Percentiles rank a stretch among this genome's conserved stretches.
Evolutionary conservation across 345 rosid genomes (phyloP).

Genomic region (Trapa bicornis): DNA sequence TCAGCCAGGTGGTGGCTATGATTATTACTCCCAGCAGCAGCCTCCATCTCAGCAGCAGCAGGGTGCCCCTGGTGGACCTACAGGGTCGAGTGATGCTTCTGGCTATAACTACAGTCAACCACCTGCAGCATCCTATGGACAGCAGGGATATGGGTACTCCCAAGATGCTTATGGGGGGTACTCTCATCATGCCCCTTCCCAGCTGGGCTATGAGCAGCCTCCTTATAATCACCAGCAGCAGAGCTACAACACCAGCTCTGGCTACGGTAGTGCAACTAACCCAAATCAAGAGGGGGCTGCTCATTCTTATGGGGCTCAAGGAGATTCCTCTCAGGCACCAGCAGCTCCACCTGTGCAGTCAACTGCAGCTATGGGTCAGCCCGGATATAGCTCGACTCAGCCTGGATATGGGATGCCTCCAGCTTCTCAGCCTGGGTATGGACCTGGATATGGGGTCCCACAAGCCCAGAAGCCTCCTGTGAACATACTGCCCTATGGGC

Average conservation of each 20-base stretch:
- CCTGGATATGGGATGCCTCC: constrained; percentile 63
- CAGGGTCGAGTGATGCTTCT: constrained; percentile 42
- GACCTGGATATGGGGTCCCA: constrained; percentile 62
- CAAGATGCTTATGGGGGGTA: constrained; percentile 87
- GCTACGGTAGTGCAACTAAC: constrained; percentile 38
- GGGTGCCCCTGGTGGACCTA: constrained; percentile 48
- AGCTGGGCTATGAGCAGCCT: constrained; percentile 70
- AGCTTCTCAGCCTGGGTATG: constrained; percentile 68
- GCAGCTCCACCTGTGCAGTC: constrained; percentile 41
- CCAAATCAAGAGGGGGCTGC: constrained; percentile 57
- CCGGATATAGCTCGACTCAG: constrained; percentile 44
- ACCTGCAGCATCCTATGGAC: constrained; percentile 55
- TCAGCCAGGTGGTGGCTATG: constrained; percentile 79
- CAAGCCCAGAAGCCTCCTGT: constrained; percentile 45
- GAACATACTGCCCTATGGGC: constrained; percentile 62
- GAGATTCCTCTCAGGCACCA: constrained; percentile 41
- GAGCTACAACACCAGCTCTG: constrained; percentile 37
- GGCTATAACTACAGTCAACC: constrained; percentile 69
- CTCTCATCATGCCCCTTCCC: constrained; percentile 25
- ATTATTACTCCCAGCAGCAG: constrained; percentile 65
- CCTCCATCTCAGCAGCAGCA: constrained; percentile 53
- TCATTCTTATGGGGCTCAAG: constrained; percentile 42
- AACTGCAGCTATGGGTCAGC: constrained; percentile 38
- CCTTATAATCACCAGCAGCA: constrained; percentile 62
- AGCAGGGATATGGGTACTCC: constrained; percentile 63